Conservation (phyloP, 441 rosid genomes). For the Bruguiera hainesii region DNA sequence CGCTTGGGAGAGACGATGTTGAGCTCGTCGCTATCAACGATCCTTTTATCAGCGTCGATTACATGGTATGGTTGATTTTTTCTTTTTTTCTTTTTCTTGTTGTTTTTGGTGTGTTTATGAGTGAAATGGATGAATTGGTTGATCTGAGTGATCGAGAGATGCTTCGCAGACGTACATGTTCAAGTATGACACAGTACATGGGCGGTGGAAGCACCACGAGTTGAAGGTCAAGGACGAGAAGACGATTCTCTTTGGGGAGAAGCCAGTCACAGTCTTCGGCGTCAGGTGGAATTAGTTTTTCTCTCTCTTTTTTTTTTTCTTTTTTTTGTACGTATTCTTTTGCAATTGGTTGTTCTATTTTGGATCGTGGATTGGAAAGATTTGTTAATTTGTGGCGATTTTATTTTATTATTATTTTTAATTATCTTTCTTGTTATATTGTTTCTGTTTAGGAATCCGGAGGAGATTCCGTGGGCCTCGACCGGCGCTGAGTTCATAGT, state of each 20-base stretch:
- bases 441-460: slow-evolving; percentile 45
- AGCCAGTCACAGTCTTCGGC: slow-evolving; percentile 56
- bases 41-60: slow-evolving; percentile 65
- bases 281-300: slow-evolving; percentile 34
- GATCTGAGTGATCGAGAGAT: background rate
- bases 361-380: background rate
- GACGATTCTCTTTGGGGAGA: slow-evolving; percentile 62
- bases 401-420: no score
- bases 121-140: slow-evolving; percentile 9
- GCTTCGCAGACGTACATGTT: slow-evolving; percentile 59
- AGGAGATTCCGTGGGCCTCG: slow-evolving; percentile 74
- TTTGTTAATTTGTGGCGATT: background rate
- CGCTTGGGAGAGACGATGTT: slow-evolving; percentile 68
- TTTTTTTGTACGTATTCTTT: background rate
- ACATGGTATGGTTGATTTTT: slow-evolving; percentile 44
- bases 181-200: slow-evolving; percentile 80
- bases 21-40: slow-evolving; percentile 79
- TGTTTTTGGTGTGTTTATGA: background rate
- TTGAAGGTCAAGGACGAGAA: slow-evolving; percentile 62
- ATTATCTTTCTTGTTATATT: no score
- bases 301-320: background rate
- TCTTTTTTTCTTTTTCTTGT: background rate
- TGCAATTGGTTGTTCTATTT: background rate
- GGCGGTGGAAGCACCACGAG: slow-evolving; percentile 67
- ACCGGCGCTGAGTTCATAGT: slow-evolving; percentile 63